Percentiles rank a stretch among this genome's conserved stretches.
Conservation (phyloP, 2,329 filamentous ascomycete species). For the Bipolaris victoriae region DNA sequence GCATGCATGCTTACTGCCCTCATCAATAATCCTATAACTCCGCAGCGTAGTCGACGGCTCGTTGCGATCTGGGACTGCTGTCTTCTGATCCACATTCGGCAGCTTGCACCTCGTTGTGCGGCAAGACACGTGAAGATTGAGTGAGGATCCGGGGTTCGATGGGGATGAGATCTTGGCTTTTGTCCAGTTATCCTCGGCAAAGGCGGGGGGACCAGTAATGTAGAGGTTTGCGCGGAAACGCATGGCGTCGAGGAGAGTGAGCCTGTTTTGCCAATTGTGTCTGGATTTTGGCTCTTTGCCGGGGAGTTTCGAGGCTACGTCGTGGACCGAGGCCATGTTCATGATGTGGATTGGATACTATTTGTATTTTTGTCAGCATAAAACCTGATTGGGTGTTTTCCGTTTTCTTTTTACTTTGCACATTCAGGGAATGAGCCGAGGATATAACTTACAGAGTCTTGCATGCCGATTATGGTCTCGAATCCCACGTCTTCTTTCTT, state of each 20-base stretch:
- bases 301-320: constrained; percentile 64
- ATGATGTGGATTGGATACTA: constrained; percentile 74
- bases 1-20: constrained; percentile 64
- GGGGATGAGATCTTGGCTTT: constrained; percentile 49
- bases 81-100: constrained; percentile 71
- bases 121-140: constrained; percentile 62
- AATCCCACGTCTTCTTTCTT: constrained; percentile 64
- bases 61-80: constrained; percentile 60
- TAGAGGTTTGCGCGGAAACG: constrained; percentile 77
- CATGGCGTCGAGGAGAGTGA: constrained; percentile 63
- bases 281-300: constrained; percentile 46
- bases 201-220: constrained; percentile 66
- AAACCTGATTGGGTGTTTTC: background rate
- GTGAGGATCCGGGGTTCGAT: constrained; percentile 6
- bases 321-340: constrained; percentile 67
- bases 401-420: background rate
- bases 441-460: constrained; percentile 64
- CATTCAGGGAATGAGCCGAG: background rate
- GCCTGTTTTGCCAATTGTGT: constrained; percentile 50
- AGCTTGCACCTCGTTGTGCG: constrained; percentile 73
- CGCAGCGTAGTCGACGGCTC: constrained; percentile 67
- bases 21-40: constrained; percentile 65
- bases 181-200: constrained; percentile 75
- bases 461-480: constrained; percentile 70
- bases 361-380: constrained; percentile 2